phyloP scores from a whole-genome alignment of 1,284 basidiomycete species.

The Fomitiporia mediterranea region DNA sequence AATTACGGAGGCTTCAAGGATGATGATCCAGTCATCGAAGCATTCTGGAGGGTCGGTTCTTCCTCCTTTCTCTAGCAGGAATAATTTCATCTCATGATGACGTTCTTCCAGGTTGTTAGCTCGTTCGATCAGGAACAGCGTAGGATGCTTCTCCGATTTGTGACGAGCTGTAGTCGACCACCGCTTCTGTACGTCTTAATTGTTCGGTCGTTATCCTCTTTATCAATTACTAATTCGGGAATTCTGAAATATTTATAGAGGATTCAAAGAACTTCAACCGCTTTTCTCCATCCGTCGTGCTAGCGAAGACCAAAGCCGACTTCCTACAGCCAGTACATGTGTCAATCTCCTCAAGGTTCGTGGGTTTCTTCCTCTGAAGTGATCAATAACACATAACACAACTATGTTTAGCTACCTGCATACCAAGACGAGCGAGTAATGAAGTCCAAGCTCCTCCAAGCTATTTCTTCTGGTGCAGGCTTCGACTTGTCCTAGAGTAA shows the following conservation, averaged over 20 bases:
- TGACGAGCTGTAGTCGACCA: constrained; percentile 86
- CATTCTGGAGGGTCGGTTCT: constrained; percentile 68
- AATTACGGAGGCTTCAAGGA: constrained; percentile 76
- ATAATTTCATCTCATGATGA: constrained; percentile 3
- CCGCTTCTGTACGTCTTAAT: constrained; percentile 63
- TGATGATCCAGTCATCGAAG: constrained; percentile 59
- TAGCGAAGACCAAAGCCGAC: constrained; percentile 64
- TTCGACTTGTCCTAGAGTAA: constrained; percentile 85
- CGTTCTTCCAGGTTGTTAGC: constrained; percentile 58
- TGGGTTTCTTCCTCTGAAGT: not conserved
- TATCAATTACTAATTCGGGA: no score
- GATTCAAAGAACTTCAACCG: constrained; percentile 85
- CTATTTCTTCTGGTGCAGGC: constrained; percentile 80
- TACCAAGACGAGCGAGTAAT: constrained; percentile 62
- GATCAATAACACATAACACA: constrained; percentile 10
- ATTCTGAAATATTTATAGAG: constrained; percentile 39
- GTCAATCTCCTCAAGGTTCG: constrained; percentile 80
- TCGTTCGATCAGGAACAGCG: constrained; percentile 71
- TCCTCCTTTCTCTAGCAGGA: constrained; percentile 6
- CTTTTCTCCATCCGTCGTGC: constrained; percentile 82
- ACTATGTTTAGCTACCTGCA: constrained; percentile 51
- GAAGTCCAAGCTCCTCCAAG: constrained; percentile 77
- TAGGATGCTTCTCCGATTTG: constrained; percentile 74
- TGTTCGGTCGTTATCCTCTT: constrained; percentile 3
- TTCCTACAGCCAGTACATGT: constrained; percentile 82